Base-by-base conservation (phyloP, 768 basidiomycete genomes). In the Lepiota venenata region DNA sequence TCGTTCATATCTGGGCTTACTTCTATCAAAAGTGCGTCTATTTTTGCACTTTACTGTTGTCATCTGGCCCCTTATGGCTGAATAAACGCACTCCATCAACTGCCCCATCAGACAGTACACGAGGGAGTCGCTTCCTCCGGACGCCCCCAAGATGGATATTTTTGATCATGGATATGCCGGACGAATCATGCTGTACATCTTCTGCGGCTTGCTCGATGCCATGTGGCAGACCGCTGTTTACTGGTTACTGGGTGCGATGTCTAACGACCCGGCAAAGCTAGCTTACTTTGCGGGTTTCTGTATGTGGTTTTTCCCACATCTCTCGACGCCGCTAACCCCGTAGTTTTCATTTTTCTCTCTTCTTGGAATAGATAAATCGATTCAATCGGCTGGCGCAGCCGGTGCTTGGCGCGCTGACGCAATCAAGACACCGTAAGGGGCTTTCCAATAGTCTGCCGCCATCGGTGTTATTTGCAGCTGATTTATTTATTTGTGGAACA, bases 211-310 rank as follows among this genome's bases (percentile, higher is more conserved):
- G 7, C 75, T 91, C 55, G 91, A 92, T 58, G 75, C 90, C 3
- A 86, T 89, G 83, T 92, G 89, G 87, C 91, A 92, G 65, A 91
- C 87, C 0, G 82, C 82, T 1, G 83, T 84, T 9, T 90, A 90
- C 65, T 89, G 87, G 87, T 72, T 88, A 59, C 84, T 89, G 80
- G 90, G 90, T 38, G 85, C 87, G 10, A 88, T 93, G 84, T 88
- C 87, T 22, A 91, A 92, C 59, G 82, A 91, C 66, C 82, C 87
- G 5, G 79, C 76, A 2, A 90, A 88, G 64, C 79, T 91, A 16
- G 89, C 89, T 0, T 78, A 89, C 63, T 86, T 92, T 61, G 75
- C 84, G 14, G 91, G 91, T 32, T 89, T 92, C 63, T 91, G 88
- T 91, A 64, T 25, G 25, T 25, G 60, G 85, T 77, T n/a, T n/a